Conservation (phyloP, 2,329 filamentous ascomycete genomes). For the Conoideocrella luteorostrata region DNA sequence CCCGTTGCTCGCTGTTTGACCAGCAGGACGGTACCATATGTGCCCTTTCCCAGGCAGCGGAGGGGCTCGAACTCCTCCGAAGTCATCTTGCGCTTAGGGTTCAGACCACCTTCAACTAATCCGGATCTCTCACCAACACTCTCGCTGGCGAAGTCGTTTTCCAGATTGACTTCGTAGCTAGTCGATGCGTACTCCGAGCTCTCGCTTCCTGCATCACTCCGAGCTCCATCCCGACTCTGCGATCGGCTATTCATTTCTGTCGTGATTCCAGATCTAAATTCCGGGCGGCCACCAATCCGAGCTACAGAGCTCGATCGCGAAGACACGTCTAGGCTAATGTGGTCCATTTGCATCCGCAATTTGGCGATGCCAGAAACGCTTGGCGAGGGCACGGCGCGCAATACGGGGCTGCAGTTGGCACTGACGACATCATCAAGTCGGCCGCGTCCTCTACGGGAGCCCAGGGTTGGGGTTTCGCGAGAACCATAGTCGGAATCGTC, state of each 20-base stretch:
- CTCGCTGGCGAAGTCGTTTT: constrained; percentile 77
- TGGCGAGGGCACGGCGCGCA: constrained; percentile 47
- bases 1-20: constrained; percentile 87
- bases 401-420: constrained; percentile 55
- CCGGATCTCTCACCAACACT: constrained; percentile 41
- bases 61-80: constrained; percentile 85
- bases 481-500: constrained; percentile 48
- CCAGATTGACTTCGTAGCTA: constrained; percentile 78
- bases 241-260: constrained; percentile 50
- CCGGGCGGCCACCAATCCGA: constrained; percentile 39
- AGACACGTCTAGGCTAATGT: constrained; percentile 57
- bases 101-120: constrained; percentile 46
- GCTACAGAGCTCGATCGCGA: constrained; percentile 52
- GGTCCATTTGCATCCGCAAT: constrained; percentile 74
- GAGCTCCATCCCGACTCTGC: constrained; percentile 49
- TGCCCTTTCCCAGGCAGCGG: constrained; percentile 90
- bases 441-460: constrained; percentile 32
- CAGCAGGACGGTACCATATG: constrained; percentile 88
- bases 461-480: constrained; percentile 31
- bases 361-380: constrained; percentile 70
- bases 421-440: constrained; percentile 52
- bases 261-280: constrained; percentile 32
- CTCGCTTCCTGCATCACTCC: constrained; percentile 46
- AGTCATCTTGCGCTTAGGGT: constrained; percentile 73
- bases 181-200: constrained; percentile 63